Conservation (phyloP, 1,284 basidiomycete genomes). For the Lentinus polychrous region DNA sequence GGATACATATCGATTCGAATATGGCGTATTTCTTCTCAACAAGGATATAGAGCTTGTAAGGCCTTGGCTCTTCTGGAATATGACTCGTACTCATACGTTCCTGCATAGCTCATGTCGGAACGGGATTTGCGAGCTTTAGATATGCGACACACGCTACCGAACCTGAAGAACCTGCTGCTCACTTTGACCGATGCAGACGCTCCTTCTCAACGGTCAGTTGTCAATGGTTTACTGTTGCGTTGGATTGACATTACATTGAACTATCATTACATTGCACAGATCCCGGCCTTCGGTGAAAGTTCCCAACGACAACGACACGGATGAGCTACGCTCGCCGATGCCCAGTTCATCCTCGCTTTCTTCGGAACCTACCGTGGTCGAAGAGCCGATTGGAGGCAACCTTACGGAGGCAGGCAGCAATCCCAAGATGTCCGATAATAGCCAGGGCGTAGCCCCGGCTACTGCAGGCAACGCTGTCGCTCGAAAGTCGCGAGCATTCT, state of each 20-base stretch:
- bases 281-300: too few species aligned
- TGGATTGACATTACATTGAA: conserved; percentile 3
- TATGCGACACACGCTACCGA: conserved; percentile 93
- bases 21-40: conserved; percentile 94
- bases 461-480: conserved; percentile 20
- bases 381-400: not conserved
- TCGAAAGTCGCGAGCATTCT: conserved; percentile 36
- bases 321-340: not conserved
- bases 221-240: not conserved
- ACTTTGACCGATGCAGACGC: conserved; percentile 72
- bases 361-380: conserved; percentile 16
- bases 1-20: conserved; percentile 95
- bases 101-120: conserved; percentile 78
- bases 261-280: too few species aligned
- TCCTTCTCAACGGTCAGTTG: conserved; percentile 38
- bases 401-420: conserved; percentile 40
- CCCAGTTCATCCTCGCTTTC: conserved; percentile 15
- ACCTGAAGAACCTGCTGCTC: conserved; percentile 89
- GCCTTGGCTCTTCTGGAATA: conserved; percentile 11
- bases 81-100: conserved; percentile 12
- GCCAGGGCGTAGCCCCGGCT: conserved; percentile 19
- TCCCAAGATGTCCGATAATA: conserved; percentile 6
- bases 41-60: conserved; percentile 94
- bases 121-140: conserved; percentile 84
- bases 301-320: too few species aligned